Base-by-base conservation (phyloP, 2,329 filamentous ascomycete genomes). In the Cytospora piceicola region DNA sequence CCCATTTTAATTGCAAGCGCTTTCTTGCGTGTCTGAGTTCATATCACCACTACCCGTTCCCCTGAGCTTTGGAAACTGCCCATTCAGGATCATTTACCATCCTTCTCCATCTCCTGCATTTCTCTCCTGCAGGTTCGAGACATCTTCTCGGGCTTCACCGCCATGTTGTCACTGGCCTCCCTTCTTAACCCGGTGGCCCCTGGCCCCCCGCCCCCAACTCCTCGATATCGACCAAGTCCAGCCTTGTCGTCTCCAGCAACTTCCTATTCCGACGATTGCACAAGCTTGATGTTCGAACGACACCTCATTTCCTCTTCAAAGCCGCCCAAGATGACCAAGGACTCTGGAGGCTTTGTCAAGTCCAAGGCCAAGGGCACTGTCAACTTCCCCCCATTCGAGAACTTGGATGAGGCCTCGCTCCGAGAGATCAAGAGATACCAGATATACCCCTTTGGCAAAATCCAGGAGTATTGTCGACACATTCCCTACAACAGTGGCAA, bases 401-500 rank as follows among this genome's bases (percentile, higher is more conserved):
- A 83, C 56, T 77, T 90, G 36, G 85, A 90, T 69, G 81, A 84
- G 29, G 75, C 80, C 27, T 81, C 90, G 20, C 77, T 82, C 12
- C 77, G 79, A 17, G 82, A 89, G 69, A 85, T 95, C 67, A 78
- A 79, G 49, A 81, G 80, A 49, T 94, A 90, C 73, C 80, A 85
- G 20, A 81, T 97, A 61, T 84, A 82, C 63, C 90, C 92, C 0
- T 81, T 88, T 70, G 86, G 86, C 2, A 79, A 82, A 68, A 92
- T 90, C 68, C 78, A 80, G 56, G 80, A 85, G 34, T 89, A 83
- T 67, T 85, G 86, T 70, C 83, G 88, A 60, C 93, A 94, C 72
- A 96, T 97, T 66, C 94, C 94, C 0, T 98, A 98, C 78, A 94
- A 93, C 73, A 97, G 94, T 75, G 91, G 93, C 70, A 98, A 97